Evolutionary conservation across 495 filamentous ascomycete genomes (phyloP), one percentile per base, ranked within the genome.

Genomic region (Penicillium maclennaniae): DNA sequence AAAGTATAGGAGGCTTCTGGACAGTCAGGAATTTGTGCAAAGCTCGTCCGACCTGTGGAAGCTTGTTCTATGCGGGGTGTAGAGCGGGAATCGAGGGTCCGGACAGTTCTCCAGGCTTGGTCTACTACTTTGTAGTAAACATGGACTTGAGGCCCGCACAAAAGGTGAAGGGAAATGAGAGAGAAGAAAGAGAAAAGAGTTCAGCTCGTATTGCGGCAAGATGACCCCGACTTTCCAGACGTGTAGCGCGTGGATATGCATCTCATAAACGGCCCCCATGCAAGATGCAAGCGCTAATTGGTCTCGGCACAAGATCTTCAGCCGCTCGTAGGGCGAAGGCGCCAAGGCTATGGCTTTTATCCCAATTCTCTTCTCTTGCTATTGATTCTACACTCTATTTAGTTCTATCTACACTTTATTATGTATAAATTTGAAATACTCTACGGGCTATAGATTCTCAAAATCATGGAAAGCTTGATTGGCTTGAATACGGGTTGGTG

Each of bases 61-160:
- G 44, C 26, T 51, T 40, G 38, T 49, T 54, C 45, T 26, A 45
- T 49, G 52, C 44, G 51, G 45, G 45, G 40, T 40, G 51, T 8
- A 17, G 16, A 43, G 44, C 4, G 36, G n/a, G 19, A 17, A 12
- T 23, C 12, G 26, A 14, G 12, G 38, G 28, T 16, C 39, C 26
- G 25, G 19, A 28, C 7, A 3, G 16, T 21, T 39, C 10, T 20
- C 21, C 16, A 50, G 39, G 25, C 25, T 50, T 27, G 19, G 4
- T 17, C 17, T 44, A 26, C 12, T n/a, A 25, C 31, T 27, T 20
- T 16, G 15, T 7, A 26, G 17, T 7, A 17, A 20, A 27, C 14
- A 36, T 38, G 25, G 45, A 50, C 20, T 45, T n/a, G 31, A 15
- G 38, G 23, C 49, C 17, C n/a, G 19, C 5, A 16, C 21, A 27